phyloP scores from a whole-genome alignment of 75 land plant genomes.

The Isoetes taiwanensis region DNA sequence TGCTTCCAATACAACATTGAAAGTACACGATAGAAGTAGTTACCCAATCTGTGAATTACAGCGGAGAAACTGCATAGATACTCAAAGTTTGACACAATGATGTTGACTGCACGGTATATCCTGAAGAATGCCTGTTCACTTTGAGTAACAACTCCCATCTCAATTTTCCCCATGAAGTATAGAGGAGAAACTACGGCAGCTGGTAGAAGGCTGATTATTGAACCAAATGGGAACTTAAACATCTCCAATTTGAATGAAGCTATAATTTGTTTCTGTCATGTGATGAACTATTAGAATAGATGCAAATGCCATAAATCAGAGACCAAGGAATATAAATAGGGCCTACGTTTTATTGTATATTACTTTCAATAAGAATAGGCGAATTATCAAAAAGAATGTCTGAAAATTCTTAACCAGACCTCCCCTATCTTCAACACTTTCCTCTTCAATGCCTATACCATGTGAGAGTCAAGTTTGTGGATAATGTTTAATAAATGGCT shows the following conservation, averaged over 20 bases:
- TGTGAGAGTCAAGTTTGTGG: no score
- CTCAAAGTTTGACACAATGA: not conserved
- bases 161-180: not conserved
- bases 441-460: no score
- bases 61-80: not conserved
- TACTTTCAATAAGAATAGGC: no score
- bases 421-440: no score
- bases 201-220: not conserved
- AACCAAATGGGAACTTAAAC: not conserved
- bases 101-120: not conserved
- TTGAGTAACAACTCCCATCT: not conserved
- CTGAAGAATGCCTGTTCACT: not conserved
- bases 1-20: no score
- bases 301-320: no score
- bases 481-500: no score
- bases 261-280: not conserved
- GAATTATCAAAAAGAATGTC: no score
- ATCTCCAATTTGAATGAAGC: not conserved
- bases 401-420: no score
- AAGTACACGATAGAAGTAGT: not conserved
- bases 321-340: no score
- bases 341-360: no score
- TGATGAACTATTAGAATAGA: no score
- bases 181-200: constrained; percentile 2
- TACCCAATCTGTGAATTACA: not conserved